These are phyloP conservation scores for Penicillium subrubescens DNA, from an alignment of 495 filamentous ascomycete genomes.

Conservation along the genomic window DNA sequence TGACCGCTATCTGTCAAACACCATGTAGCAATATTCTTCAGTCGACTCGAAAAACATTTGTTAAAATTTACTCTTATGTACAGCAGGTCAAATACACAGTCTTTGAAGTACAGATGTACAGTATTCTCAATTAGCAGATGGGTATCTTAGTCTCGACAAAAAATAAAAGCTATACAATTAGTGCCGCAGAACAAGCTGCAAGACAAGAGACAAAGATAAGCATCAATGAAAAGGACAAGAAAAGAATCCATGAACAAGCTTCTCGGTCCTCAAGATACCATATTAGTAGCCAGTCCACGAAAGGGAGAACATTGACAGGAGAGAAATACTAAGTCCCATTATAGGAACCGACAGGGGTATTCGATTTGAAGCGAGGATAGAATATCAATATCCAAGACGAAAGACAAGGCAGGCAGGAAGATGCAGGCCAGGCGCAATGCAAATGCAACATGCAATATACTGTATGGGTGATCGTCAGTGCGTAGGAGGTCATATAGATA, in stretches of 20 bases:
- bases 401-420: not conserved
- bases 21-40: not conserved
- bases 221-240: not conserved
- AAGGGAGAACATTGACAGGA: not conserved
- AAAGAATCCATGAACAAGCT: not conserved
- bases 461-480: constrained; percentile 6
- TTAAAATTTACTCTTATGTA: not conserved
- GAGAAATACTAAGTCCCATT: not conserved
- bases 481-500: constrained; percentile 7
- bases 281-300: not conserved
- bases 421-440: constrained; percentile 15
- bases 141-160: constrained; percentile 21
- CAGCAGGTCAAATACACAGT: not conserved
- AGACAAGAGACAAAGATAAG: not conserved
- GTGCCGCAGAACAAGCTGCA: not conserved
- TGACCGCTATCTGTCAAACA: too few species aligned
- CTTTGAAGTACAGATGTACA: not conserved
- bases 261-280: not conserved
- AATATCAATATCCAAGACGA: not conserved
- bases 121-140: constrained; percentile 7
- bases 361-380: not conserved
- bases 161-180: constrained; percentile 2
- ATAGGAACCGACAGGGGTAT: not conserved
- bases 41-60: too few species aligned
- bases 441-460: constrained; percentile 16